These are phyloP conservation scores for Mycena citricolor DNA, from an alignment of 1,284 basidiomycete species.

Conservation along the genomic window DNA sequence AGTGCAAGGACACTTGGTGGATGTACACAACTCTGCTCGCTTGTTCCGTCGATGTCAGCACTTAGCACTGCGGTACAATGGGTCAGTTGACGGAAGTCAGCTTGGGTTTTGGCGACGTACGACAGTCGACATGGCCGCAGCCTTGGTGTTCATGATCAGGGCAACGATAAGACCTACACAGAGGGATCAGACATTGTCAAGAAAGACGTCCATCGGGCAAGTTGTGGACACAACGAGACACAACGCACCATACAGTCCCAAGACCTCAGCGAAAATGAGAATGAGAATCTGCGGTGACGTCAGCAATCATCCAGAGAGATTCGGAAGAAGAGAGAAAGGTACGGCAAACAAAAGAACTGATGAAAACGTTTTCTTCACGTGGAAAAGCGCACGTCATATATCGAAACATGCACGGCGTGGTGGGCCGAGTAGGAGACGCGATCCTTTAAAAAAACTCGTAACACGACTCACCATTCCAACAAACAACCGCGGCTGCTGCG, in stretches of 20 bases:
- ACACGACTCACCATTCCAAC: slow-evolving; percentile 70
- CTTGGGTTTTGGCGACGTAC: no score
- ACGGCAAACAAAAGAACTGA: no score
- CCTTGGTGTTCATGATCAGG: slow-evolving; percentile 82
- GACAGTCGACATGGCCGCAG: slow-evolving; percentile 37
- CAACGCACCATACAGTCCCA: slow-evolving; percentile 69
- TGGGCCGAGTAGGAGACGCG: no score
- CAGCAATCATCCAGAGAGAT: slow-evolving; percentile 25
- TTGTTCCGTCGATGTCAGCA: no score
- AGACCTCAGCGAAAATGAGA: slow-evolving; percentile 84
- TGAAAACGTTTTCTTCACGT: no score
- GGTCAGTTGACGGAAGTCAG: no score
- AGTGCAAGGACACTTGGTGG: no score
- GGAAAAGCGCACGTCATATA: no score
- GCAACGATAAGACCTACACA: slow-evolving; percentile 77
- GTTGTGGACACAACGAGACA: slow-evolving; percentile 2
- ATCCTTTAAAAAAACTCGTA: no score
- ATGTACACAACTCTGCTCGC: no score
- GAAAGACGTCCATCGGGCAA: neutral
- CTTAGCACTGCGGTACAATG: no score
- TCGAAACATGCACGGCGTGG: no score
- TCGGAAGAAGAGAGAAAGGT: slow-evolving; percentile 20
- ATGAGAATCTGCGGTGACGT: slow-evolving; percentile 40
- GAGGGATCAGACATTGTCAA: slow-evolving; percentile 4
- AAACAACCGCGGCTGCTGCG: slow-evolving; percentile 91